These are phyloP conservation scores for Pelargonium fulgidum DNA, from an alignment of 441 rosid genomes.

Conservation along the genomic window DNA sequence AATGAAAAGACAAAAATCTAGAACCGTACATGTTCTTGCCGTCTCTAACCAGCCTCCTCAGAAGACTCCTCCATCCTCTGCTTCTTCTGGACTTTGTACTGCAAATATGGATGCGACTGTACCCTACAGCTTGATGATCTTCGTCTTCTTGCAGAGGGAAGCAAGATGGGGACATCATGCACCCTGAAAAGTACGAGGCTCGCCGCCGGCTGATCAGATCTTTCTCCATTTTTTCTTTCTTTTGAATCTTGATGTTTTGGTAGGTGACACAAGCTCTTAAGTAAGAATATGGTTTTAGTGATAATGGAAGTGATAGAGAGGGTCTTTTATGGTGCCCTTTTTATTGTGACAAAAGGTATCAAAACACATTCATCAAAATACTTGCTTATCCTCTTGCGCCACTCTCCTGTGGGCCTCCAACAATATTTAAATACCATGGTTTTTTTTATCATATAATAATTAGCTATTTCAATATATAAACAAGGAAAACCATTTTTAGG, in stretches of 20 bases:
- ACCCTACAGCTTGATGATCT: conserved; percentile 19
- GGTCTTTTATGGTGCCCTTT: neutral
- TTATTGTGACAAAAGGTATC: neutral
- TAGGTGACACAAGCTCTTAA: neutral
- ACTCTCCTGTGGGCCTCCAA: too few relatives aligned
- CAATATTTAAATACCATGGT: too few relatives aligned
- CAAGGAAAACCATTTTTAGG: too few relatives aligned
- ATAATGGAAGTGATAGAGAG: neutral
- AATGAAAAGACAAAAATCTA: conserved; percentile 50
- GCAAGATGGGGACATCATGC: conserved; percentile 46
- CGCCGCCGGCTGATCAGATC: conserved; percentile 22
- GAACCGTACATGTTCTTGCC: conserved; percentile 36
- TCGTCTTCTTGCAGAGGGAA: conserved; percentile 36
- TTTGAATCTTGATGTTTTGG: neutral
- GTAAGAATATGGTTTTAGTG: neutral
- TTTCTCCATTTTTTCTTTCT: conserved; percentile 1
- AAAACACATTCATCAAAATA: neutral
- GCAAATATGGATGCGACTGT: conserved; percentile 33
- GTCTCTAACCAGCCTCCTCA: conserved; percentile 41
- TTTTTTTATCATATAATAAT: too few relatives aligned
- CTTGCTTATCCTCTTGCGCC: neutral
- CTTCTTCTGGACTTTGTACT: conserved; percentile 20
- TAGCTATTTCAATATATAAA: too few relatives aligned
- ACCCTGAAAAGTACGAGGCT: conserved; percentile 17
- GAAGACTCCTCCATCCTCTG: conserved; percentile 41